phyloP scores from a whole-genome alignment of 331 rosid species.

The Dryas integrifolia region DNA sequence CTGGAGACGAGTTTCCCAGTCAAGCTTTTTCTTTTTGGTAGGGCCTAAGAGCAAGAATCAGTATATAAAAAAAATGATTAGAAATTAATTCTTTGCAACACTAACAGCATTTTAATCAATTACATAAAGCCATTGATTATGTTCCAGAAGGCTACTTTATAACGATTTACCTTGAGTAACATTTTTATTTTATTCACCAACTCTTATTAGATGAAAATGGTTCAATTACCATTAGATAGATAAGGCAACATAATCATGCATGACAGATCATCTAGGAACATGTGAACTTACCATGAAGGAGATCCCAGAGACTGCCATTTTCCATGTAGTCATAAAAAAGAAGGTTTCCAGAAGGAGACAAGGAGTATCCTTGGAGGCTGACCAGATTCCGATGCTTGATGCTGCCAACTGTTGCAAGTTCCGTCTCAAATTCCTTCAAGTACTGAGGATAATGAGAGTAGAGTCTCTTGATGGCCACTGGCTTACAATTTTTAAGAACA shows the following conservation, averaged over 20 bases:
- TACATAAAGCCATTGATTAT: neutral
- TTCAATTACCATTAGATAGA: neutral
- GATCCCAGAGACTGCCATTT: conserved; percentile 97
- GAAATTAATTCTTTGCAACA: neutral
- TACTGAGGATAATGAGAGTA: conserved; percentile 79
- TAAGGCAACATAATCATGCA: neutral
- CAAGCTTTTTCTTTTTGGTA: conserved; percentile 67
- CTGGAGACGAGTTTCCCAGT: conserved; percentile 79
- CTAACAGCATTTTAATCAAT: neutral
- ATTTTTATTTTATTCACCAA: too few relatives aligned
- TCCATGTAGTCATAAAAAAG: conserved; percentile 97
- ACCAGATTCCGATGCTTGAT: conserved; percentile 97
- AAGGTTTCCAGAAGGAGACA: conserved; percentile 88
- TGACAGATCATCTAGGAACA: neutral
- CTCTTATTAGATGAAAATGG: neutral
- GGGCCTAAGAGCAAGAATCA: conserved; percentile 42
- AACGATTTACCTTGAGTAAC: neutral
- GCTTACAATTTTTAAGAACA: conserved; percentile 96
- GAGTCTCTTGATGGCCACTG: conserved; percentile 87
- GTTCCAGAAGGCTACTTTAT: neutral
- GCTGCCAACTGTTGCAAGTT: conserved; percentile 89
- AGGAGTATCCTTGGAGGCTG: conserved; percentile 91
- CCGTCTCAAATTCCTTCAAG: conserved; percentile 85
- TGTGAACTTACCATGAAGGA: conserved; percentile 75
- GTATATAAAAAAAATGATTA: neutral